phyloP scores from a whole-genome alignment of 768 basidiomycete species.

The Russula brevipes region DNA sequence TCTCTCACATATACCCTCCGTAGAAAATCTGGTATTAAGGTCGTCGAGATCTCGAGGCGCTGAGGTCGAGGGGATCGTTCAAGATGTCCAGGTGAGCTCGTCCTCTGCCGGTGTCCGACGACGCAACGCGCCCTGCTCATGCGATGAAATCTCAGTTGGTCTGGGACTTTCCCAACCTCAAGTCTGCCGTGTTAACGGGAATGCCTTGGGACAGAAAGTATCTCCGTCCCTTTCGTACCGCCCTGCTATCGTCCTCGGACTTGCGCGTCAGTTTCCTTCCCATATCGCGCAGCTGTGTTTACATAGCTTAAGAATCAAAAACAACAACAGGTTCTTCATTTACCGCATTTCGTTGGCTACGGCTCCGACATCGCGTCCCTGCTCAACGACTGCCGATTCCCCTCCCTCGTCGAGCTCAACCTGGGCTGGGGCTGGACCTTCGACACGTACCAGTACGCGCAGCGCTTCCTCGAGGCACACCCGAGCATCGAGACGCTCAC shows the following conservation, averaged over 20 bases:
- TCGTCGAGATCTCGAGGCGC: slow-evolving; percentile 8
- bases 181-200: slow-evolving; percentile 19
- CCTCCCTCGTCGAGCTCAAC: slow-evolving; percentile 17
- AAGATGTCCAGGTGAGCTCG: not conserved
- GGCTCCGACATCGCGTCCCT: slow-evolving; percentile 11
- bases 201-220: slow-evolving; percentile 20
- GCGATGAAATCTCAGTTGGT: not conserved
- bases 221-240: slow-evolving; percentile 10
- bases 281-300: not conserved
- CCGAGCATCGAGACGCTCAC: slow-evolving; percentile 20
- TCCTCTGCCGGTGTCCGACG: too few species aligned
- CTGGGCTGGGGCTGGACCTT: slow-evolving; percentile 22
- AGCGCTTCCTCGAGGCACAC: slow-evolving; percentile 20
- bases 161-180: slow-evolving; percentile 20
- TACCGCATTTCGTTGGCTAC: slow-evolving; percentile 21
- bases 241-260: slow-evolving; percentile 1
- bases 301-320: not conserved
- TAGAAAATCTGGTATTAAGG: slow-evolving; percentile 16
- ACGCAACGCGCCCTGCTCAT: not conserved
- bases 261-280: slow-evolving; percentile 6
- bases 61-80: not conserved
- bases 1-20: slow-evolving; percentile 17
- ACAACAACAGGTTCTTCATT: slow-evolving; percentile 13
- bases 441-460: slow-evolving; percentile 19
- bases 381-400: slow-evolving; percentile 17